Percentiles rank a stretch among this genome's conserved stretches.
Evolutionary conservation across 2,329 filamentous ascomycete genomes (phyloP).

Genomic region (Fonsecaea monophora): DNA sequence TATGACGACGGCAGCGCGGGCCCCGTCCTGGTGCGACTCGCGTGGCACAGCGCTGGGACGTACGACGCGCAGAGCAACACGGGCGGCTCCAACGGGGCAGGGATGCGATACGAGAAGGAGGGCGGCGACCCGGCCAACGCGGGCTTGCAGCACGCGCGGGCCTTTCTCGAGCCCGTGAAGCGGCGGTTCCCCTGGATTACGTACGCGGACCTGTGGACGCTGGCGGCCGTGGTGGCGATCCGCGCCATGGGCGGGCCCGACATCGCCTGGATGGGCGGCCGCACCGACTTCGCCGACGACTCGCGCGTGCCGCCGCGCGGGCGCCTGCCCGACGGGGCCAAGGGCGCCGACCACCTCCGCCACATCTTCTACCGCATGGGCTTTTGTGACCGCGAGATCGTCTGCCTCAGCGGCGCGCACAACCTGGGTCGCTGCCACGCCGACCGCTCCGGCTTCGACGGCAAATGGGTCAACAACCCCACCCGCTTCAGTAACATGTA

Average conservation of each 20-base stretch:
- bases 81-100: constrained; percentile 69
- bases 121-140: constrained; percentile 70
- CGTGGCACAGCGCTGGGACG: constrained; percentile 70
- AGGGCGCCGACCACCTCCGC: constrained; percentile 62
- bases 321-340: constrained; percentile 61
- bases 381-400: constrained; percentile 66
- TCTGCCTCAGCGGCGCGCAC: constrained; percentile 63
- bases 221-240: constrained; percentile 66
- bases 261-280: constrained; percentile 63
- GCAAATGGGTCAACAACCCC: constrained; percentile 66
- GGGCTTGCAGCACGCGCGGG: constrained; percentile 67
- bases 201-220: constrained; percentile 70
- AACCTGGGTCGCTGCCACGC: constrained; percentile 63
- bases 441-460: constrained; percentile 64
- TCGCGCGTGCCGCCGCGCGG: constrained; percentile 65
- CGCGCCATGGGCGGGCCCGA: constrained; percentile 66
- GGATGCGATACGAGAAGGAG: constrained; percentile 70
- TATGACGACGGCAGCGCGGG: constrained; percentile 71
- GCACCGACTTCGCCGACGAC: constrained; percentile 69
- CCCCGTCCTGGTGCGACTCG: constrained; percentile 68
- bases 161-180: constrained; percentile 70
- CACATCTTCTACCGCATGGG: constrained; percentile 67
- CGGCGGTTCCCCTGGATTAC: constrained; percentile 67
- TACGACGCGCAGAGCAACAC: constrained; percentile 66
- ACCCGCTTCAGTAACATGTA: constrained; percentile 66